These are phyloP conservation scores for Thermothielavioides terrestris DNA, from an alignment of 495 filamentous ascomycete genomes.

Conservation along the genomic window DNA sequence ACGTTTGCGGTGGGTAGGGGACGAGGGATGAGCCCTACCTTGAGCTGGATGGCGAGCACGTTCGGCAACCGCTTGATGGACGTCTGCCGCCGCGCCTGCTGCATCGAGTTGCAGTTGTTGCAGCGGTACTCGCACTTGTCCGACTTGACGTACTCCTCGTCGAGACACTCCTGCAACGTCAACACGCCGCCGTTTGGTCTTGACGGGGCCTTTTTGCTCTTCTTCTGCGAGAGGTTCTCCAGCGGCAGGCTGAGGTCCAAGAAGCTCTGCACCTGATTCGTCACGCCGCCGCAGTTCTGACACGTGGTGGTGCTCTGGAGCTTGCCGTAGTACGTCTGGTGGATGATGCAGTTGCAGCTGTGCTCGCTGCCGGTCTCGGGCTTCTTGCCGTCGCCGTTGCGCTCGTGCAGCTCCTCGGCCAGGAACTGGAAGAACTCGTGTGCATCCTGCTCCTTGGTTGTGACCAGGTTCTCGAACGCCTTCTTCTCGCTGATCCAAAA, in stretches of 20 bases:
- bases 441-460: constrained; percentile 89
- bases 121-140: constrained; percentile 75
- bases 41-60: constrained; percentile 84
- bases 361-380: constrained; percentile 50
- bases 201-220: constrained; percentile 31
- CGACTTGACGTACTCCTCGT: constrained; percentile 69
- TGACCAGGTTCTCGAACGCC: constrained; percentile 61
- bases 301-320: constrained; percentile 81
- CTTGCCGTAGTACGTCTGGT: constrained; percentile 81
- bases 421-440: constrained; percentile 94
- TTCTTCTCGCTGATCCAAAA: constrained; percentile 67
- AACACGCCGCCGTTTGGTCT: constrained; percentile 31
- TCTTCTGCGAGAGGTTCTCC: constrained; percentile 48
- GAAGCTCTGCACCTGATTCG: constrained; percentile 72
- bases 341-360: constrained; percentile 76
- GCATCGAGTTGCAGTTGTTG: constrained; percentile 58
- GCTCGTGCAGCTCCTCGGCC: constrained; percentile 72
- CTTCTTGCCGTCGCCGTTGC: constrained; percentile 50
- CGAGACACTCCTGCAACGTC: constrained; percentile 65
- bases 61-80: constrained; percentile 72
- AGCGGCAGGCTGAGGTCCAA: constrained; percentile 79
- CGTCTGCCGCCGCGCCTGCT: constrained; percentile 71
- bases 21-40: constrained; percentile 45
- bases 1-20: not conserved
- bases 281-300: constrained; percentile 68